phyloP scores from a whole-genome alignment of 2,329 filamentous ascomycete genomes.

The Colletotrichum shisoi region DNA sequence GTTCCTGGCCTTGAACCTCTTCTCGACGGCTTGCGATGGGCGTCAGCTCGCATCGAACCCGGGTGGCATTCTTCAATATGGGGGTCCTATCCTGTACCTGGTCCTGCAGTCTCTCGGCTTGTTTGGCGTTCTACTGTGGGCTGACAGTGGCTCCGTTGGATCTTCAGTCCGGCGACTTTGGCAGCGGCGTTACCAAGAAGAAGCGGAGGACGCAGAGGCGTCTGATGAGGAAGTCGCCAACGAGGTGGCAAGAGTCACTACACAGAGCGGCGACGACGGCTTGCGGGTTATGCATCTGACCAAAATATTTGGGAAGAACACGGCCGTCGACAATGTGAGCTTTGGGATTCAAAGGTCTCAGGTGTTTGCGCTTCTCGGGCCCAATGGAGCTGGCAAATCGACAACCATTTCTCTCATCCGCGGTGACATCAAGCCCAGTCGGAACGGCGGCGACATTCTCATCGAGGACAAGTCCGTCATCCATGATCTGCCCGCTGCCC shows the following conservation, averaged over 20 bases:
- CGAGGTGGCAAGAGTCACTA: conserved; percentile 69
- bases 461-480: conserved; percentile 81
- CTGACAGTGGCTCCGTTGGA: conserved; percentile 76
- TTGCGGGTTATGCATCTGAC: conserved; percentile 81
- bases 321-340: conserved; percentile 86
- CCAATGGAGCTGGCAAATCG: conserved; percentile 90
- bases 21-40: conserved; percentile 78
- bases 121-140: conserved; percentile 77
- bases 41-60: conserved; percentile 71
- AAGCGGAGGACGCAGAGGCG: conserved; percentile 41
- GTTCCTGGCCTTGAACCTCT: conserved; percentile 81
- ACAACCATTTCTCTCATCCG: conserved; percentile 89
- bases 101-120: conserved; percentile 75
- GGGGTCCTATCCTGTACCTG: conserved; percentile 84
- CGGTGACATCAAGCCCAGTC: conserved; percentile 80
- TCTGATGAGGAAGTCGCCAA: conserved; percentile 68
- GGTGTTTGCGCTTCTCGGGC: conserved; percentile 87
- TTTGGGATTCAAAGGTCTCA: conserved; percentile 83
- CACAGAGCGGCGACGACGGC: conserved; percentile 62
- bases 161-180: conserved; percentile 55
- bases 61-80: conserved; percentile 75
- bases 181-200: conserved; percentile 24
- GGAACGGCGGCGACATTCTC: conserved; percentile 77
- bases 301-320: conserved; percentile 78
- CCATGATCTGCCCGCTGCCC: conserved; percentile 74